Base-by-base conservation (phyloP, 75 land plant species). In the Isoetes taiwanensis region DNA sequence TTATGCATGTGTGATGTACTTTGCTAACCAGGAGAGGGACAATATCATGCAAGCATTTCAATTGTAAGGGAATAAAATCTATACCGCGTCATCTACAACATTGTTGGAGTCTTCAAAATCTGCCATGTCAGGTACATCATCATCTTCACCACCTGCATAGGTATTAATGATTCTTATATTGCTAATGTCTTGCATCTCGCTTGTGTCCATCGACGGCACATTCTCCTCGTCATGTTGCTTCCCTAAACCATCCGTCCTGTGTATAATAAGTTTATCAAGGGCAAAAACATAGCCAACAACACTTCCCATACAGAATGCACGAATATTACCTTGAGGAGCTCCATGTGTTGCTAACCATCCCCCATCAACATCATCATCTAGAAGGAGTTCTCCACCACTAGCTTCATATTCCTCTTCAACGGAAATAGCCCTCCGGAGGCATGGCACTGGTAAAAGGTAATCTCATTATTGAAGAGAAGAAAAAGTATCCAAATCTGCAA, bases 341-440 rank as follows among this genome's bases (percentile, higher is more conserved):
- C 98, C 95, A 77, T 93, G 96, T 25, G 98, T 93, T 30, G 90
- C 95, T 21, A 93, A 59, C 98, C 98, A 93, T 3, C 95, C 98
- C 46, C 66, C 71, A 55, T 86, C 69, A 17, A 64, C 89, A 55
- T 80, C 87, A 72, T 76, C 58, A 32, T 85, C 90, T 67, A 87
- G 78, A 26, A 84, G 57, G 59, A 76, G 66, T 56, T 86, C 95
- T 16, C 83, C 98, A n/a, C 89, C 89, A 41, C 86, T 85, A 64
- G 86, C 89, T 58, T 83, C 86, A 34, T 87, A 87, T 24, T 87
- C 95, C 62, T 83, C 98, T 70, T 87, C 95, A 4, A 93, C 61
- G 25, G 85, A 75, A 24, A 62, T 64, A 32, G 85, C 95, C 59
- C 98, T 73, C 28, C 95, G 71, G 8, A 93, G 33, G 57, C 98